Conservation (phyloP, 306 rosid genomes). For the Astragalus membranaceus region DNA sequence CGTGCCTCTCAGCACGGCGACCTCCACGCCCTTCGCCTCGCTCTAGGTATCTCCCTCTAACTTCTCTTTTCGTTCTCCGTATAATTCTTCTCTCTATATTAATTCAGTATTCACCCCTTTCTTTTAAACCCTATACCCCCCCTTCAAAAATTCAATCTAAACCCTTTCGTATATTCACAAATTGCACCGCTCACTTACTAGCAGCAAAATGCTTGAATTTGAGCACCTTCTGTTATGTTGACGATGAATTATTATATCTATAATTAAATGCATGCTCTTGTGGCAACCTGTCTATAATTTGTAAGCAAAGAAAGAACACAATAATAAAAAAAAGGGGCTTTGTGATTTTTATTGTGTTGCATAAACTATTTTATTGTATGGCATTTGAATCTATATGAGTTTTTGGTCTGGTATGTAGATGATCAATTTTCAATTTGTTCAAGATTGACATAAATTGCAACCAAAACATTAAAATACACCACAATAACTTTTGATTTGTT, state of each 20-base stretch:
- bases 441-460: background rate
- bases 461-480: background rate
- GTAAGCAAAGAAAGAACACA: background rate
- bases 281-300: background rate
- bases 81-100: background rate
- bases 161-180: background rate
- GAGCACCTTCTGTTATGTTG: too few relatives aligned
- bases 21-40: constrained; percentile 49
- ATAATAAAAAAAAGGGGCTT: background rate
- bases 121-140: background rate
- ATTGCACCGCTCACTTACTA: background rate
- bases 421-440: background rate
- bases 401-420: background rate
- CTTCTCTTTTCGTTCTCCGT: background rate
- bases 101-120: background rate
- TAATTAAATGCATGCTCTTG: background rate
- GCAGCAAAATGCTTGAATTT: background rate
- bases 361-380: background rate
- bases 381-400: background rate
- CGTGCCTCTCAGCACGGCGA: constrained; percentile 60
- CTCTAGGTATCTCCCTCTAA: constrained; percentile 46
- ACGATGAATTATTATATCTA: background rate
- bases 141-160: background rate
- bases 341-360: background rate
- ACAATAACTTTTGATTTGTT: background rate